Evolutionary conservation across 179 eudicot genomes (phyloP).

Genomic region (Spergularia azorica): DNA sequence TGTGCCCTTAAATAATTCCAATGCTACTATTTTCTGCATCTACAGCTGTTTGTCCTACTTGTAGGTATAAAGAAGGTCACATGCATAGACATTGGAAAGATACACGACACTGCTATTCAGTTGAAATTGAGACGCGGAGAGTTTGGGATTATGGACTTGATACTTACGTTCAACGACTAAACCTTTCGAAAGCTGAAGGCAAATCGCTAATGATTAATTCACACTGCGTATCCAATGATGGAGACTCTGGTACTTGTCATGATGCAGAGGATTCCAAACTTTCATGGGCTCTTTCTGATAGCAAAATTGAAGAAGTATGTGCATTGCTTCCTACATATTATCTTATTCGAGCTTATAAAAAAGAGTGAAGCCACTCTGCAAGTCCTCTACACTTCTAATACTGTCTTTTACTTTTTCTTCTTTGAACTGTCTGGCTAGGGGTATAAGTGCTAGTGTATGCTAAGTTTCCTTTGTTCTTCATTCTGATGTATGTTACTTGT

Average conservation of each 20-base stretch:
- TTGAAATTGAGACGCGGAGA: slow-evolving; percentile 77
- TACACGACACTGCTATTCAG: slow-evolving; percentile 82
- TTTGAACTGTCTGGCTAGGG: neutral
- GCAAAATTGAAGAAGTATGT: slow-evolving; percentile 74
- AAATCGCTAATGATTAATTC: slow-evolving; percentile 53
- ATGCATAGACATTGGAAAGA: slow-evolving; percentile 79
- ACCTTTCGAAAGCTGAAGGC: slow-evolving; percentile 73
- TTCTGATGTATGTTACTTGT: neutral
- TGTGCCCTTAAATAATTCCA: neutral
- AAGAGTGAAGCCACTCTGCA: neutral
- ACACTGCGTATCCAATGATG: slow-evolving; percentile 50
- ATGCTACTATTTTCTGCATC: neutral
- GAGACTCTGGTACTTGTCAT: slow-evolving; percentile 65
- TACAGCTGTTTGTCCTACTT: slow-evolving; percentile 10
- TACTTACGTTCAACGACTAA: slow-evolving; percentile 80
- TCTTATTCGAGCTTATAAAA: neutral
- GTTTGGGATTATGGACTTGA: slow-evolving; percentile 98
- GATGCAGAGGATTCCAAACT: slow-evolving; percentile 66
- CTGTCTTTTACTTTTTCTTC: neutral
- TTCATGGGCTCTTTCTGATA: slow-evolving; percentile 65
- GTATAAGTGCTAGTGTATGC: neutral
- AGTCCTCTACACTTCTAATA: slow-evolving; percentile 2
- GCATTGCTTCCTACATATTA: neutral
- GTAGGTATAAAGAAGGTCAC: slow-evolving; percentile 81
- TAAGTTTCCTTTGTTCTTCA: neutral